Evolutionary conservation across 371 early-diverging fungal species (phyloP).

Genomic region (Dinochytrium kinnereticum): DNA sequence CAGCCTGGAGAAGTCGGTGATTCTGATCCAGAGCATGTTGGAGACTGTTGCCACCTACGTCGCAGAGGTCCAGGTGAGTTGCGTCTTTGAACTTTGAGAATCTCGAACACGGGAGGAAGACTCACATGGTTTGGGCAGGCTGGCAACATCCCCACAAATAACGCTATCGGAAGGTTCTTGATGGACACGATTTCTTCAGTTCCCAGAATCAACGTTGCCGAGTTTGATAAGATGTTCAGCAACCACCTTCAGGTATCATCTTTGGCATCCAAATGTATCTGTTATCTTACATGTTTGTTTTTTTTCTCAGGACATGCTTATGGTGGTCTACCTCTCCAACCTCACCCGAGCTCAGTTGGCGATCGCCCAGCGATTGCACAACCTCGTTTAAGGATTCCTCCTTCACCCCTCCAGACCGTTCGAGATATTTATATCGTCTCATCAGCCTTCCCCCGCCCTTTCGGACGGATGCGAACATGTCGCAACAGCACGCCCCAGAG

Average conservation of each 20-base stretch:
- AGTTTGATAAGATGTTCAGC: constrained; percentile 91
- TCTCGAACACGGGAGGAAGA: too few species aligned
- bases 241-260: constrained; percentile 65
- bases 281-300: background rate
- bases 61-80: constrained; percentile 72
- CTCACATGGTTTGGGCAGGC: constrained; percentile 48
- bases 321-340: constrained; percentile 94
- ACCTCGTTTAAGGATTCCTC: constrained; percentile 37
- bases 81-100: too few species aligned
- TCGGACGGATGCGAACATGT: too few species aligned
- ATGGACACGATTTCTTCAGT: constrained; percentile 92
- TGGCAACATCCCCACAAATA: constrained; percentile 70
- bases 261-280: background rate
- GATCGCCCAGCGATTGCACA: constrained; percentile 88
- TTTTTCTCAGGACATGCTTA: constrained; percentile 80
- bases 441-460: too few species aligned
- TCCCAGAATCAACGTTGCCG: constrained; percentile 82
- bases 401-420: background rate
- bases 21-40: constrained; percentile 81
- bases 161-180: constrained; percentile 87
- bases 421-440: background rate
- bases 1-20: constrained; percentile 80
- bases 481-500: too few species aligned
- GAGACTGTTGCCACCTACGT: constrained; percentile 85
- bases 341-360: constrained; percentile 93